A percentile compares a stretch with the other conserved stretches of the same genome.
Conservation (phyloP, 208 protist genomes). For the Wallacemonas sp. region DNA sequence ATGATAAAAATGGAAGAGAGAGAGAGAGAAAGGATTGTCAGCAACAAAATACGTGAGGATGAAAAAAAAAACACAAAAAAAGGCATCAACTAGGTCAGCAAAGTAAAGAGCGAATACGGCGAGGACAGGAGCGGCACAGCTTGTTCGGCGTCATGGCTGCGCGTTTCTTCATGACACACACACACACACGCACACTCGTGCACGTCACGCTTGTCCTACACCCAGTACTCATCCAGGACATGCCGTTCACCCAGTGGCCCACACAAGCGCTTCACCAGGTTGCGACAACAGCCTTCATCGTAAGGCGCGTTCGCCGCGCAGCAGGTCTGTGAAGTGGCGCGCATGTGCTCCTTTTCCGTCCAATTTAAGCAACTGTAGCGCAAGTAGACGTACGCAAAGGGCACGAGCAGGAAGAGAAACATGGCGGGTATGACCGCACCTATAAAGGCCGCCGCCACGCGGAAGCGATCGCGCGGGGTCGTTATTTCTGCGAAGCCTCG, state of each 20-base stretch:
- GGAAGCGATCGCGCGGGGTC: conserved; percentile 19
- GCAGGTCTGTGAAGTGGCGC: not conserved
- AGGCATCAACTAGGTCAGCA: too few relatives aligned
- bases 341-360: conserved; percentile 49
- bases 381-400: conserved; percentile 44
- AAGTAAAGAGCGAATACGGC: too few relatives aligned
- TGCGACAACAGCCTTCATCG: conserved; percentile 29
- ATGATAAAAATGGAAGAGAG: too few relatives aligned
- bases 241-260: conserved; percentile 32
- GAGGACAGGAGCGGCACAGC: too few relatives aligned
- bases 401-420: conserved; percentile 26
- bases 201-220: not conserved
- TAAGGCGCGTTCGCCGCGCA: conserved; percentile 30
- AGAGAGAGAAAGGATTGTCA: too few relatives aligned
- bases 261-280: conserved; percentile 45
- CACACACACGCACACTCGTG: not conserved
- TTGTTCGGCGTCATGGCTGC: too few relatives aligned
- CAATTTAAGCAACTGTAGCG: conserved; percentile 40
- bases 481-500: conserved; percentile 16
- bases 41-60: too few relatives aligned
- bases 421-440: not conserved
- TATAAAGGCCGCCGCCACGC: conserved; percentile 23
- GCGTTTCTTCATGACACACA: too few relatives aligned
- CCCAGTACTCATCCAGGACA: conserved; percentile 6
- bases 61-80: too few relatives aligned